phyloP scores from a whole-genome alignment of 2,329 filamentous ascomycete genomes.

The Xylaria sp. region DNA sequence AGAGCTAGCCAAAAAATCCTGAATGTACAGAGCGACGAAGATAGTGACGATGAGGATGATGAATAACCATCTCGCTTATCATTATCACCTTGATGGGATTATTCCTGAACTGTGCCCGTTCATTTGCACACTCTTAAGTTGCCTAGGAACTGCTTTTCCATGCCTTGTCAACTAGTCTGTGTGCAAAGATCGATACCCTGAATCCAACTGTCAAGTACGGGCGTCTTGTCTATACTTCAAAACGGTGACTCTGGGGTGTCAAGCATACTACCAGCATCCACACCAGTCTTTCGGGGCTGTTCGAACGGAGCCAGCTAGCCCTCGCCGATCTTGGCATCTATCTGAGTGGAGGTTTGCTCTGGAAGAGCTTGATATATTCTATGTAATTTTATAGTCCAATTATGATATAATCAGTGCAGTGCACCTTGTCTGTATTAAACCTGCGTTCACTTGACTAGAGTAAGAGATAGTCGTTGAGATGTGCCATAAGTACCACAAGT shows the following conservation, averaged over 20 bases:
- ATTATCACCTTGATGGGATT: constrained; percentile 21
- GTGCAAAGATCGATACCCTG: constrained; percentile 80
- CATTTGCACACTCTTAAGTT: constrained; percentile 95
- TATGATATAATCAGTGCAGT: background rate
- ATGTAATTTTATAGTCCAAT: background rate
- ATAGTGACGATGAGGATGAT: constrained; percentile 45
- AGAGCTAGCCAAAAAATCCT: constrained; percentile 82
- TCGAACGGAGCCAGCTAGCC: constrained; percentile 36
- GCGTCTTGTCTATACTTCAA: constrained; percentile 64
- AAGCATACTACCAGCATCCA: constrained; percentile 44
- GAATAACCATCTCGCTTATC: constrained; percentile 34
- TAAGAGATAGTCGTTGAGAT: background rate
- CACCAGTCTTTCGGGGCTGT: constrained; percentile 45
- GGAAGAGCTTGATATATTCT: constrained; percentile 46
- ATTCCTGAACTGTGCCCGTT: constrained; percentile 38
- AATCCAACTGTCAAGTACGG: constrained; percentile 55
- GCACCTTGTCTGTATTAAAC: background rate
- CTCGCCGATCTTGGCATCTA: constrained; percentile 38
- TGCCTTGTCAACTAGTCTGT: constrained; percentile 96
- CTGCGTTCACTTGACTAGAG: background rate
- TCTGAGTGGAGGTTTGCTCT: constrained; percentile 40
- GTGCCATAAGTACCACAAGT: background rate
- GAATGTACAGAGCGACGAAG: constrained; percentile 74
- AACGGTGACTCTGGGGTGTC: constrained; percentile 53
- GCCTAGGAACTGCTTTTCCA: constrained; percentile 78